phyloP scores from a whole-genome alignment of 805 yeast genomes.

The Metschnikowia bowlesiae region DNA sequence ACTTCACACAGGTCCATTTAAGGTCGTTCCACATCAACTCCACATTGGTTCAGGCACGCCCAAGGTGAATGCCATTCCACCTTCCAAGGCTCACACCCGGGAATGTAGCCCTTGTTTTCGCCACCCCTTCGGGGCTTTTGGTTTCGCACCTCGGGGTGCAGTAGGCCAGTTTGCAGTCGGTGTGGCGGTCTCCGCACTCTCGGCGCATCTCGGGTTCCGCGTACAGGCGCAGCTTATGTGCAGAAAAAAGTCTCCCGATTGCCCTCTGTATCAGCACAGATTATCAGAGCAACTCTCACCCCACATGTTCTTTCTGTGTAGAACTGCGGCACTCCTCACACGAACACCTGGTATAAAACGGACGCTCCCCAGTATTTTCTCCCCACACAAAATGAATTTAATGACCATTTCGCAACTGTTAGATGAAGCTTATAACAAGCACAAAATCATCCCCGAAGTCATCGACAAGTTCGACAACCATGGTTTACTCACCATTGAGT shows the following conservation, averaged over 20 bases:
- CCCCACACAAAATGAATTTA: conserved; percentile 33
- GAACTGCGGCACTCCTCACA: conserved; percentile 6
- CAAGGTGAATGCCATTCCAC: too few relatives aligned
- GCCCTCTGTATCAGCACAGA: conserved; percentile 8
- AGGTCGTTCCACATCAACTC: too few relatives aligned
- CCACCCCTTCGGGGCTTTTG: neutral
- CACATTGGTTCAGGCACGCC: too few relatives aligned
- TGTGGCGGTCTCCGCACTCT: conserved; percentile 4
- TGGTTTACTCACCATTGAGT: conserved; percentile 60
- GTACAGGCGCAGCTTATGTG: conserved; percentile 7
- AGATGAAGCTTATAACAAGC: conserved; percentile 46
- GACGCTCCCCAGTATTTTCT: neutral
- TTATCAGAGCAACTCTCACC: neutral
- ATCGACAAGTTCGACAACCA: conserved; percentile 46
- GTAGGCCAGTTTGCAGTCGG: conserved; percentile 1
- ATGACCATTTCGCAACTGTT: conserved; percentile 53
- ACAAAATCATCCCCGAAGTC: conserved; percentile 50
- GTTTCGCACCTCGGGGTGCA: neutral
- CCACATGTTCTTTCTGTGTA: conserved; percentile 14
- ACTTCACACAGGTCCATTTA: too few relatives aligned
- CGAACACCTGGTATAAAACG: neutral
- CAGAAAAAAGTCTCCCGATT: conserved; percentile 8
- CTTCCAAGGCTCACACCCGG: too few relatives aligned
- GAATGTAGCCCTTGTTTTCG: neutral
- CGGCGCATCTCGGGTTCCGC: conserved; percentile 7